phyloP scores from a whole-genome alignment of 2,329 filamentous ascomycete species.

The Fusarium drepaniforme region DNA sequence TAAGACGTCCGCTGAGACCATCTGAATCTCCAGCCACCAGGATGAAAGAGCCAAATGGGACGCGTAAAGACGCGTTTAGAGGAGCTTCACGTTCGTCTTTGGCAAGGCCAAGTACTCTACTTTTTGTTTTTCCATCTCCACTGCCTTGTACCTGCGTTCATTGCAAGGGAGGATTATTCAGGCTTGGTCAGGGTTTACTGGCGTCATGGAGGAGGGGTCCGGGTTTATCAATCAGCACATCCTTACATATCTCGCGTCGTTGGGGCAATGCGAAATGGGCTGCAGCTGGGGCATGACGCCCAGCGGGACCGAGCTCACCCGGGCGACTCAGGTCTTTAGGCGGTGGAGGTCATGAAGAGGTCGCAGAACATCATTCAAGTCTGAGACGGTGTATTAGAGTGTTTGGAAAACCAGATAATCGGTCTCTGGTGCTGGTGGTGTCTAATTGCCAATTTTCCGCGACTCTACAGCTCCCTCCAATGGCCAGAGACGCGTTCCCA shows the following conservation, averaged over 20 bases:
- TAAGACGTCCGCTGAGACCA: constrained; percentile 30
- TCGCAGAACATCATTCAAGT: constrained; percentile 5
- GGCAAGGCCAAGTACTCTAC: constrained; percentile 21
- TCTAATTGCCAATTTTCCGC: constrained; percentile 10
- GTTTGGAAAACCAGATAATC: background rate
- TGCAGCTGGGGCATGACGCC: constrained; percentile 30
- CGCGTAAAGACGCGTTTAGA: constrained; percentile 41
- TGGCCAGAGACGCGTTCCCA: constrained; percentile 17
- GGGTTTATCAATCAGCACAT: constrained; percentile 50
- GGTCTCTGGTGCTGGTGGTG: background rate
- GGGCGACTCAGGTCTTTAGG: constrained; percentile 3
- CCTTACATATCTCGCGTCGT: constrained; percentile 35
- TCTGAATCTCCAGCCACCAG: constrained; percentile 39
- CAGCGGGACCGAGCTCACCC: constrained; percentile 19
- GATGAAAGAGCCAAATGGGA: constrained; percentile 34
- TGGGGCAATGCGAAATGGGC: constrained; percentile 37
- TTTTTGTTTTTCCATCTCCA: constrained; percentile 23
- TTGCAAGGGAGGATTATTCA: constrained; percentile 38
- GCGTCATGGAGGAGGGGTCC: constrained; percentile 31
- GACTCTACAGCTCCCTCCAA: background rate
- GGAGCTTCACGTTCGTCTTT: constrained; percentile 34
- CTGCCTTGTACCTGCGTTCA: constrained; percentile 22
- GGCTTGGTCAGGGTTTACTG: constrained; percentile 36
- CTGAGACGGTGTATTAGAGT: constrained; percentile 17
- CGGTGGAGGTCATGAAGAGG: constrained; percentile 39